These are phyloP conservation scores for Epichloe brachyelytri DNA, from an alignment of 2,329 filamentous ascomycete genomes.

Conservation along the genomic window DNA sequence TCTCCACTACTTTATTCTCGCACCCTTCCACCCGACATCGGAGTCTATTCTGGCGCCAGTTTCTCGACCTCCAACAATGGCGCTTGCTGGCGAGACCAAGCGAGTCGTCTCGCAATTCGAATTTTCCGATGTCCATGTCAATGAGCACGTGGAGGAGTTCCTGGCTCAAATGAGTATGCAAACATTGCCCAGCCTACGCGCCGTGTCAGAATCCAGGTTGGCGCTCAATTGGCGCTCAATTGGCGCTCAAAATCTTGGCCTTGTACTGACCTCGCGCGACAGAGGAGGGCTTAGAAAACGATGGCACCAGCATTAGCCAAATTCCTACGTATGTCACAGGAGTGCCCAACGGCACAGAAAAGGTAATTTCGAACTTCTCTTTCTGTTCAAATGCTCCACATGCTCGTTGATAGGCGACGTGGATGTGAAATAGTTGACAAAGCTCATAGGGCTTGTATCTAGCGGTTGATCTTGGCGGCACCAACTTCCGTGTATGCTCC, in stretches of 20 bases:
- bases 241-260: background rate
- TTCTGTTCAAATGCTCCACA: background rate
- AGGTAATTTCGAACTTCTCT: constrained; percentile 33
- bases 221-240: background rate
- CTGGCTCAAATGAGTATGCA: constrained; percentile 63
- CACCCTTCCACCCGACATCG: constrained; percentile 21
- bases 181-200: background rate
- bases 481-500: constrained; percentile 96
- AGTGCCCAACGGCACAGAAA: constrained; percentile 94
- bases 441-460: constrained; percentile 69
- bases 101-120: constrained; percentile 77
- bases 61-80: constrained; percentile 46
- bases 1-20: constrained; percentile 15
- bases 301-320: constrained; percentile 76
- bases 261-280: constrained; percentile 1
- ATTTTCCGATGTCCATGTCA: constrained; percentile 64
- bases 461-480: constrained; percentile 93
- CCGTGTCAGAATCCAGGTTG: background rate
- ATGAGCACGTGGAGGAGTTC: constrained; percentile 73
- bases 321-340: constrained; percentile 95
- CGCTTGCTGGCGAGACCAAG: constrained; percentile 57
- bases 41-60: constrained; percentile 37
- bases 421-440: background rate
- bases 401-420: background rate
- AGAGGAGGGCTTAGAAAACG: constrained; percentile 71